A percentile compares a stretch with the other conserved stretches of the same genome.
Conservation (phyloP, 495 filamentous ascomycete genomes). For the Penicillium bovifimosum region DNA sequence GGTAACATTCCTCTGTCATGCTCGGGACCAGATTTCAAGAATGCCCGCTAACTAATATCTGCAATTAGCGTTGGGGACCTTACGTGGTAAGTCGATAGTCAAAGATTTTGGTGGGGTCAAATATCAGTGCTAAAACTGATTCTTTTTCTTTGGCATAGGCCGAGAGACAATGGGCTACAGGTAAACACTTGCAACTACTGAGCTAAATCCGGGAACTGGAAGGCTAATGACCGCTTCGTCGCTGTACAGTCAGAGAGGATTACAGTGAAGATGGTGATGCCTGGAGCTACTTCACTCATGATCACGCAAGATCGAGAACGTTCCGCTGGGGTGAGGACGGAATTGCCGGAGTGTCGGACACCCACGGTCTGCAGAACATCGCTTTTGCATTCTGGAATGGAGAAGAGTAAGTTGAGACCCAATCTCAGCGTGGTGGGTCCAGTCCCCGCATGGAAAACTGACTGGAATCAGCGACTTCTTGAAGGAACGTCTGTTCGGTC, state of each 20-base stretch:
- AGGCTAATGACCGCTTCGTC: conserved; percentile 21
- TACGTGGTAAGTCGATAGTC: conserved; percentile 25
- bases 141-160: conserved; percentile 12
- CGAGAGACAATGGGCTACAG: conserved; percentile 82
- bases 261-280: conserved; percentile 86
- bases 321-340: conserved; percentile 97
- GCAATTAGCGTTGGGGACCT: conserved; percentile 68
- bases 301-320: conserved; percentile 77
- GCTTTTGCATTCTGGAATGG: conserved; percentile 97
- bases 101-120: not conserved
- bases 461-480: conserved; percentile 63
- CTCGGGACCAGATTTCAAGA: not conserved
- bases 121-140: not conserved
- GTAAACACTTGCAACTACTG: conserved; percentile 42
- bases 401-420: conserved; percentile 63
- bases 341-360: conserved; percentile 91
- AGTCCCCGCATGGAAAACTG: not conserved
- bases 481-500: conserved; percentile 89
- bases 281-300: conserved; percentile 95
- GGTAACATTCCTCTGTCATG: not conserved
- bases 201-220: conserved; percentile 1
- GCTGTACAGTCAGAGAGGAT: conserved; percentile 75
- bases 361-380: conserved; percentile 84
- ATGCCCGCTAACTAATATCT: not conserved
- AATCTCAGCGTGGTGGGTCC: not conserved